Evolutionary conservation across 768 basidiomycete genomes (phyloP).

Genomic region (Rhodotorula kratochvilovae): DNA sequence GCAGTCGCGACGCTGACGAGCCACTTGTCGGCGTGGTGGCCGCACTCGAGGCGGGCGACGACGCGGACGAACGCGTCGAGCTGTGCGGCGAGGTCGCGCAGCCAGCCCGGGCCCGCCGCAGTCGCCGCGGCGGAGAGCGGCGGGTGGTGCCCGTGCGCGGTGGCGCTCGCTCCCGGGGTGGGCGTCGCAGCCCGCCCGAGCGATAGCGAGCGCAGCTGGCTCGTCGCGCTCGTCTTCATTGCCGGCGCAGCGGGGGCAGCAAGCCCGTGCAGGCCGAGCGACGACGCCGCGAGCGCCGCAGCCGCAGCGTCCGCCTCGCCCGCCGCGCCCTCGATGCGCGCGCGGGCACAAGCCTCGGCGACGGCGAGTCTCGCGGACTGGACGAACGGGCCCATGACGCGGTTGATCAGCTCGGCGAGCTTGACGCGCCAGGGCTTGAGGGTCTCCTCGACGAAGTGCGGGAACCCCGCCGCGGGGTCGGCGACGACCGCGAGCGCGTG

Average conservation of each 20-base stretch:
- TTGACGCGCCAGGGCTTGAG: conserved; percentile 42
- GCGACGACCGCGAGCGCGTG: conserved; percentile 21
- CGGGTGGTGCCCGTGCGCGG: too few relatives aligned
- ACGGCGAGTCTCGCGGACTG: conserved; percentile 23
- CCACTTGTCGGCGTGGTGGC: conserved; percentile 41
- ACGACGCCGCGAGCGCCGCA: background rate
- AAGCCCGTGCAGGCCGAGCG: conserved; percentile 8
- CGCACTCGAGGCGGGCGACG: conserved; percentile 34
- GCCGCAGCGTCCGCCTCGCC: background rate
- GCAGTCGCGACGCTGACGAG: conserved; percentile 38
- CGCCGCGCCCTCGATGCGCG: background rate
- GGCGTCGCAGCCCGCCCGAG: conserved; percentile 13
- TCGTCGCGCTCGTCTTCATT: conserved; percentile 4
- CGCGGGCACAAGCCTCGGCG: conserved; percentile 13
- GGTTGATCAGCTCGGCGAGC: conserved; percentile 38
- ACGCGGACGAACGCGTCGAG: conserved; percentile 36
- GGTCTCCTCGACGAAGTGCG: conserved; percentile 39
- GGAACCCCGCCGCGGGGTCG: conserved; percentile 23
- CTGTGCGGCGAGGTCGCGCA: conserved; percentile 31
- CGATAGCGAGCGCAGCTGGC: conserved; percentile 28
- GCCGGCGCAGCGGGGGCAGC: background rate
- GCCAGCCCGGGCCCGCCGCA: conserved; percentile 29
- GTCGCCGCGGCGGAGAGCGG: background rate
- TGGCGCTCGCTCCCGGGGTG: too few relatives aligned
- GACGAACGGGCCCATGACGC: conserved; percentile 41